Evolutionary conservation across 2,329 filamentous ascomycete genomes (phyloP).

Genomic region (Annulohypoxylon truncatum): DNA sequence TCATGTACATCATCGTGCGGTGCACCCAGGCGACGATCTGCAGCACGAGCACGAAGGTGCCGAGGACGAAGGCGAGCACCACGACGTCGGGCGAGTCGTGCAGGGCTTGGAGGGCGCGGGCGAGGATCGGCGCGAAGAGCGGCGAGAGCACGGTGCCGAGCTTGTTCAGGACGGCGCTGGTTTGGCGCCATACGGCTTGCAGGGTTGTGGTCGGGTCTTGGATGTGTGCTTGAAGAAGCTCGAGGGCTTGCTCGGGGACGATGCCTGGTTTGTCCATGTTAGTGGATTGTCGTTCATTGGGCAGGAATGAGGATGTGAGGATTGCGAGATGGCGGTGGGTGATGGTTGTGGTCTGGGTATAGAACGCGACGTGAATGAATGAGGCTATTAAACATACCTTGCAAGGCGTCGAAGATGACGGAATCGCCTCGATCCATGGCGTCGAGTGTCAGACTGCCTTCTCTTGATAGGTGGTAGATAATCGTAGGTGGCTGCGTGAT

Average conservation of each 20-base stretch:
- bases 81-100: constrained; percentile 58
- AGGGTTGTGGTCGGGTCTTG: constrained; percentile 58
- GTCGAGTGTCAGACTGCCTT: background rate
- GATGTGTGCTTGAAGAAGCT: constrained; percentile 60
- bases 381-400: constrained; percentile 42
- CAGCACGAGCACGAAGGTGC: constrained; percentile 68
- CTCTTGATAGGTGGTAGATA: background rate
- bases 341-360: background rate
- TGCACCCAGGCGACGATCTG: constrained; percentile 77
- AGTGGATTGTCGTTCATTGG: background rate
- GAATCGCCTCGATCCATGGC: constrained; percentile 43
- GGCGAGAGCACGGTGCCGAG: constrained; percentile 52
- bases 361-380: background rate
- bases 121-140: constrained; percentile 57
- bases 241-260: constrained; percentile 59
- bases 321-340: background rate
- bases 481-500: background rate
- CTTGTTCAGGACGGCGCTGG: constrained; percentile 46
- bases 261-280: constrained; percentile 49
- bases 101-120: constrained; percentile 53
- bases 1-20: constrained; percentile 80
- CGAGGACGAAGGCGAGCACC: constrained; percentile 61
- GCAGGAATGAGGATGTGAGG: background rate
- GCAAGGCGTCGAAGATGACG: constrained; percentile 45
- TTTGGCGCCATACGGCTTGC: constrained; percentile 54